Base-by-base conservation (phyloP, 2,329 filamentous ascomycete species). In the Sporothrix inflata region DNA sequence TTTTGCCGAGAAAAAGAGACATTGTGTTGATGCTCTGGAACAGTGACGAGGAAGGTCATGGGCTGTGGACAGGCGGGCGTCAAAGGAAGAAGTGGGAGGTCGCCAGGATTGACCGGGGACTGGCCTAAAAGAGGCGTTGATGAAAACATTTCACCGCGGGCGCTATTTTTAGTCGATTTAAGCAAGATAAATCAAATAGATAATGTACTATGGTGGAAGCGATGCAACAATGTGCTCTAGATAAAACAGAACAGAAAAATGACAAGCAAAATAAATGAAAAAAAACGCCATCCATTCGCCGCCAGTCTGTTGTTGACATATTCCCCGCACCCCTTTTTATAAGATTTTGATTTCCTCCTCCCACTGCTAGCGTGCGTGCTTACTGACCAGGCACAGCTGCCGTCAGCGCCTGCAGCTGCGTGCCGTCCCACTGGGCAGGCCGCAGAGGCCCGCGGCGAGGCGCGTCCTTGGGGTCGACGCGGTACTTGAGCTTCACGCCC, bases 401-500 rank as follows among this genome's bases (percentile, higher is more conserved):
- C 34, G 68, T 38, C 57, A 71, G 21, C 30, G 53, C n/a, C 61
- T 66, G 45, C 47, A 75, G 42, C 30, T 57, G 69, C 11, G 45
- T 49, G 65, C 73, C 73, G 61, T 74, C 73, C 72, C 71, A 75
- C 16, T 19, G 76, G 53, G 76, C 78, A 47, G 79, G 84, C 76
- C 81, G 80, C 79, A 88, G 78, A 2, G 82, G 82, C 1, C 86
- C 85, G 79, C 86, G 88, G 67, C 86, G 83, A 71, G 86, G 84
- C 76, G 85, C 87, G 76, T 98, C 92, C 81, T 91, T 91, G 80
- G 82, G 83, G 76, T 86, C 85, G 55, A 89, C 81, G 71, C 84
- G 83, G 77, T 97, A 98, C 85, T 94, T 97, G 83, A 99, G 89
- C 83, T 94, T 92, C 70, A 99, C 91, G 70, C 96, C 96, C 96